phyloP scores from a whole-genome alignment of 257 asterid genomes.

The Sherardia arvensis region DNA sequence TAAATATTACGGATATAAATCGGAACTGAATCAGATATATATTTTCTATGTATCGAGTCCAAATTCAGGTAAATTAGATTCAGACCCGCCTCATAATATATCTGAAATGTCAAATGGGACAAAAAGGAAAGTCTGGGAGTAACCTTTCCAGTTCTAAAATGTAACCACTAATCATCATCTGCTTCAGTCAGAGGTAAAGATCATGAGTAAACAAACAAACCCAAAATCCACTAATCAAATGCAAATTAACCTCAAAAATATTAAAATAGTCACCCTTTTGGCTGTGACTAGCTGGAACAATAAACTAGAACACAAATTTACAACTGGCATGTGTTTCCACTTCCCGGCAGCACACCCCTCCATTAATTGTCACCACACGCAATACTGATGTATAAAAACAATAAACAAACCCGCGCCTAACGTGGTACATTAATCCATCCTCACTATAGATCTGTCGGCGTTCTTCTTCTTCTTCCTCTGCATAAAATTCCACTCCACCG shows the following conservation, averaged over 20 bases:
- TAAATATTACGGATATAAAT: no score
- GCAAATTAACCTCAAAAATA: neutral
- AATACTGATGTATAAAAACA: slow-evolving; percentile 2
- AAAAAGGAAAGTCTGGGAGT: neutral
- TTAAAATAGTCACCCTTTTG: neutral
- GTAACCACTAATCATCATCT: neutral
- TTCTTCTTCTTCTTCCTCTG: neutral
- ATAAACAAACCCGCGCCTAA: slow-evolving; percentile 16
- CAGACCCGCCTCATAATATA: no score
- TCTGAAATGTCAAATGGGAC: neutral
- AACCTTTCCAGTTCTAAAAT: neutral
- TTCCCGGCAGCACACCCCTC: slow-evolving; percentile 5
- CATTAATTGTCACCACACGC: slow-evolving; percentile 18
- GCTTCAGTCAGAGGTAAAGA: neutral
- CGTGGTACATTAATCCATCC: slow-evolving; percentile 12
- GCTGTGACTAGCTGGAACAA: neutral
- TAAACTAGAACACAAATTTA: neutral
- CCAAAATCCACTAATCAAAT: neutral
- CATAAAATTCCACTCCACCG: neutral
- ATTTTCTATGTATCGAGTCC: no score
- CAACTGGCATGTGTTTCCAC: neutral
- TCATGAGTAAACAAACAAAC: neutral
- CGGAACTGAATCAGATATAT: no score
- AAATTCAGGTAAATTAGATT: no score
- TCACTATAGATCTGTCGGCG: slow-evolving; percentile 8